Evolutionary conservation across 1,284 basidiomycete genomes (phyloP), one percentile per base, ranked within the genome.

Genomic region (Anthracocystis panici-leucophaei): DNA sequence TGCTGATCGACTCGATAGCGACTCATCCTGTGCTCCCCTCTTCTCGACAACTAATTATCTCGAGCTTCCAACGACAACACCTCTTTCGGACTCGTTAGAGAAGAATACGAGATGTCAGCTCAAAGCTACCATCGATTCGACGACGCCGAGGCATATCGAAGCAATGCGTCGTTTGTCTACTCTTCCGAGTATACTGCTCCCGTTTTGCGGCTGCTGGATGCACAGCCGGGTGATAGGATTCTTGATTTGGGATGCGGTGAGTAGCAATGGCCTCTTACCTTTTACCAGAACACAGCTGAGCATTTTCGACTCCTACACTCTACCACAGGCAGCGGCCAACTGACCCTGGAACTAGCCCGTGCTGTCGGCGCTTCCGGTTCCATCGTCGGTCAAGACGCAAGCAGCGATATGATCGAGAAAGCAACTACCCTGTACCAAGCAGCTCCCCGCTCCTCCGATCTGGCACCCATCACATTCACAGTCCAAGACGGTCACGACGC

Each of bases 151-250:
- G 62, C 51, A 16, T 78, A 78, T 23, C 64, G 66, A 18, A 41
- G 33, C 25, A 75, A 78, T 65, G 76, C 76, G 11, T 75, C 76
- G 27, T 78, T 78, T 31, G 76, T 78, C 49, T 79, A 67, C 46
- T 76, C 73, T 10, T 45, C 51, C 12, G 67, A 63, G n/a, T 66
- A 74, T 55, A 69, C 74, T 3, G 48, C 73, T 1, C 51, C 77
- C 0, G 69, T 78, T 20, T 38, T 72, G n/a, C 11, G 41, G 20
- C 63, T 78, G 42, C 69, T 78, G 23, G 77, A 74, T 55, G 55
- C 77, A 2, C 48, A 58, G 27, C 66, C 66, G 1, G 77, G 73
- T 11, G 77, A 78, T 9, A 56, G 31, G 20, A 58, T 78, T 38
- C 58, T 78, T 9, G 77, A 78, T 53, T 29, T 76, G 0, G 77